These are phyloP conservation scores for Hamigera avellanea DNA, from an alignment of 495 filamentous ascomycete genomes.

Conservation along the genomic window DNA sequence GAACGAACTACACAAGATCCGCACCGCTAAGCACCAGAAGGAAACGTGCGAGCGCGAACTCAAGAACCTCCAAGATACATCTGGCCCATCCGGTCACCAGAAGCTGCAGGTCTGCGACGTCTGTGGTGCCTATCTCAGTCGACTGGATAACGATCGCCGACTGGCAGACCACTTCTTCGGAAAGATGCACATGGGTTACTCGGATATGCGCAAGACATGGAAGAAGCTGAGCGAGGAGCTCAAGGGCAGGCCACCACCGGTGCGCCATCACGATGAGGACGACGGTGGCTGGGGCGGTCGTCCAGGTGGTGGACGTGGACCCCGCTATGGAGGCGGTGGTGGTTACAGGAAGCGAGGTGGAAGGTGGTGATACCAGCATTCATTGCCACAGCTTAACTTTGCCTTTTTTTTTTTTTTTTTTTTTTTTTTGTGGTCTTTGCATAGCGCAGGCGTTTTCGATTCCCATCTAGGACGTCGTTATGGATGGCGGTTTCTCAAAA, in stretches of 20 bases:
- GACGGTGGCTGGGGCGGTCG: slow-evolving; percentile 40
- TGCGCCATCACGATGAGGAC: slow-evolving; percentile 41
- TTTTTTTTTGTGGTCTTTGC: slow-evolving; percentile 17
- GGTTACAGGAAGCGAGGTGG: slow-evolving; percentile 32
- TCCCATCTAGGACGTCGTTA: slow-evolving; percentile 5
- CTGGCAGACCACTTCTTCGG: slow-evolving; percentile 97
- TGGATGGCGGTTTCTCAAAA: too few relatives aligned
- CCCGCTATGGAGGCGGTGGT: slow-evolving; percentile 27
- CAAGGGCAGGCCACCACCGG: slow-evolving; percentile 53
- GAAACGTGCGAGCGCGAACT: slow-evolving; percentile 79
- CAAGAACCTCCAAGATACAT: slow-evolving; percentile 83
- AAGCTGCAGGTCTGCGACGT: slow-evolving; percentile 98
- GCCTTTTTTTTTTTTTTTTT: slow-evolving; percentile 6
- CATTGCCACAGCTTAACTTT: not conserved
- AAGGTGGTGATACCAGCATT: slow-evolving; percentile 27
- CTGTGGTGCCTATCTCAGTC: slow-evolving; percentile 81
- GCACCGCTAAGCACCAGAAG: slow-evolving; percentile 69
- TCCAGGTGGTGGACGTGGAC: slow-evolving; percentile 42
- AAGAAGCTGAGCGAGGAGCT: slow-evolving; percentile 82
- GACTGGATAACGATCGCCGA: slow-evolving; percentile 87
- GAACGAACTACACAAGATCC: slow-evolving; percentile 76
- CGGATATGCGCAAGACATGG: slow-evolving; percentile 88
- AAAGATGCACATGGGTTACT: slow-evolving; percentile 98
- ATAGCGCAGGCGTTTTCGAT: slow-evolving; percentile 37
- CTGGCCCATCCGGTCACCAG: slow-evolving; percentile 86